Evolutionary conservation across 2,329 filamentous ascomycete genomes (phyloP), one percentile per base, ranked within the genome.

Genomic region (Chlorencoelia australis): DNA sequence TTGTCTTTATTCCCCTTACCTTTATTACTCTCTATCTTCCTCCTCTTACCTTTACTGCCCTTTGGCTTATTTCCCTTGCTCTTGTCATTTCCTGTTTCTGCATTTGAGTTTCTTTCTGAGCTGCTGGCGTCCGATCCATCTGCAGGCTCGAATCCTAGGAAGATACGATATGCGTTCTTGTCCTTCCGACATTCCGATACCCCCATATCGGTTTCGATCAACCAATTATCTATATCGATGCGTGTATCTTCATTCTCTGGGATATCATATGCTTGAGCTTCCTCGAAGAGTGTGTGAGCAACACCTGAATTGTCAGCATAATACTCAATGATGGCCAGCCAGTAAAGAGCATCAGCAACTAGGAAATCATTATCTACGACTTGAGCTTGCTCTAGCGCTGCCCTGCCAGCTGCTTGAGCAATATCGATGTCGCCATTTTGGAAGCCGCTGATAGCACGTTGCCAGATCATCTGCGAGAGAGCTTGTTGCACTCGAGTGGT

Each of bases 391-490:
- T 4, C 2, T 17, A 11, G 6, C 14, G 14, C 34, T 32, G 22
- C 7, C 4, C 14, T 9, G 10, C n/a, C 13, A 13, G n/a, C 26
- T 22, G 4, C 28, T 9, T 17, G 9, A 6, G 15, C 28, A 5
- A 7, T 8, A 11, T 37, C 20, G 7, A 22, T 37, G n/a, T 37
- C 34, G 6, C 11, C 15, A 14, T 5, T 1, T 6, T 11, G 11
- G 7, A n/a, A 17, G n/a, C 36, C 36, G 4, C 14, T 9, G 9
- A 24, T 5, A 9, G 36, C 36, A 18, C 36, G 36, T 7, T 29
- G 30, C 7, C 27, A 11, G 20, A 35, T 19, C 30, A 35, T 24
- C 14, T 28, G n/a, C n/a, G n/a, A n/a, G n/a, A n/a, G n/a, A n/a
- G n/a, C n/a, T n/a, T n/a, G 10, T 10, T 26, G 10, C 13, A 8